Base-by-base conservation (phyloP, 2,329 filamentous ascomycete species). In the Cercospora janseana region DNA sequence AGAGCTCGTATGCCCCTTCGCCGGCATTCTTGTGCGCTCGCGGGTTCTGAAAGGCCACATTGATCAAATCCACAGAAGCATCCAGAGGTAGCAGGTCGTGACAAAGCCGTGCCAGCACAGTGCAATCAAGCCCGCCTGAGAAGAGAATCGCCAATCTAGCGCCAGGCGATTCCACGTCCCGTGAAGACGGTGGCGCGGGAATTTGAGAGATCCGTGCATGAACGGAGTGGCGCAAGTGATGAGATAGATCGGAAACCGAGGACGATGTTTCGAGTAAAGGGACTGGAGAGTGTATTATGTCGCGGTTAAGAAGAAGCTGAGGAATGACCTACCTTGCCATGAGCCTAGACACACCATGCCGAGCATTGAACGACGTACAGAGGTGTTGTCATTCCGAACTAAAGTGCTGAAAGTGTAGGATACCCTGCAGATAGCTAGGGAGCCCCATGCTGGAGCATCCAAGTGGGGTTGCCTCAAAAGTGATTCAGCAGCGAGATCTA, bases 1-100 rank as follows among this genome's bases (percentile, higher is more conserved):
- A 98, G 18, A 81, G 76, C 69, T 95, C 90, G 63, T 88, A 97
- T 0, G 83, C 67, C 9, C 60, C 55, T 20, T 66, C 54, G 59
- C 47, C 48, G 44, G 57, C 46, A 62, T 64, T 31, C 60, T 68
- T 63, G 61, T 81, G 60, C 58, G 82, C 52, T 78, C 83, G 57
- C 85, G 91, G 92, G 58, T 98, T 98, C 68, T 98, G 88, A 63
- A 98, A 98, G 0, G 92, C 93, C 37, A 98, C 92, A 59, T 98
- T 98, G 56, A 98, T 78, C 6, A 98, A 76, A 64, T 97, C 93
- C 54, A 98, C 83, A 1, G 79, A 74, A 62, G 94, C 84, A 3
- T 77, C 70, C 0, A 65, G 10, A 0, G 87, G 86, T 2, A 97
- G 66, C 2, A 94, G 70, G 9, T 95, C 86, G 65, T 95, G 87